Evolutionary conservation across 768 basidiomycete genomes (phyloP), one percentile per base, ranked within the genome.

Genomic region (Lactarius indigo): DNA sequence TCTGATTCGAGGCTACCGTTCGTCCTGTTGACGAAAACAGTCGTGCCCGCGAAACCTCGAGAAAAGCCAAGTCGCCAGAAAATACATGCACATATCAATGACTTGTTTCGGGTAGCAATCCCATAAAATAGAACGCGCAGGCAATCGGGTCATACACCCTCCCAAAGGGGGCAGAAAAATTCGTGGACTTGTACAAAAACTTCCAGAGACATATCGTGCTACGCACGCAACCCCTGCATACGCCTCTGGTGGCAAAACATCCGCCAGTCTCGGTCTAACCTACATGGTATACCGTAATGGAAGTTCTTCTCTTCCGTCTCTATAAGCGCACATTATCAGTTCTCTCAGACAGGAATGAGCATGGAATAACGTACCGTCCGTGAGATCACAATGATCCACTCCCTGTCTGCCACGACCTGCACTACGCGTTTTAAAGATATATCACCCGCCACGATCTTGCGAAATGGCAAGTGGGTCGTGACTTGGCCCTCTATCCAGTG

Each of bases 321-420:
- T 66, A 30, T 62, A 28, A 10, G 20, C 9, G 23, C 26, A 37
- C 18, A 15, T 18, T 5, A n/a, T 41, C 17, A 57, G 37, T 17
- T 33, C 13, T n/a, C 39, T 41, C 9, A 28, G 9, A 37, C 6
- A 61, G 39, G n/a, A 61, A 65, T 5, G 23, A 31, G 5, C 23
- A 47, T 47, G 12, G 42, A 37, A 50, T 10, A 56, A 39, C 64
- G 60, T 39, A 66, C 65, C 61, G 20, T 57, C 10, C 23, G n/a
- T 31, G 56, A 57, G 12, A 62, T 52, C 56, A 47, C 59, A 35
- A 66, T n/a, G 6, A 66, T 18, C 65, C 65, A 66, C 28, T 66
- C 65, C 44, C 65, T 62, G 28, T 66, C 65, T 10, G 60, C 65
- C 5, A 66, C 33, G 23, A 66, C 20, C 17, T 47, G 50, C 23